A percentile compares a stretch with the other conserved stretches of the same genome.
These are phyloP conservation scores for Kluyveromyces wickerhamii DNA, from an alignment of 805 yeast genomes.

Conservation along the genomic window DNA sequence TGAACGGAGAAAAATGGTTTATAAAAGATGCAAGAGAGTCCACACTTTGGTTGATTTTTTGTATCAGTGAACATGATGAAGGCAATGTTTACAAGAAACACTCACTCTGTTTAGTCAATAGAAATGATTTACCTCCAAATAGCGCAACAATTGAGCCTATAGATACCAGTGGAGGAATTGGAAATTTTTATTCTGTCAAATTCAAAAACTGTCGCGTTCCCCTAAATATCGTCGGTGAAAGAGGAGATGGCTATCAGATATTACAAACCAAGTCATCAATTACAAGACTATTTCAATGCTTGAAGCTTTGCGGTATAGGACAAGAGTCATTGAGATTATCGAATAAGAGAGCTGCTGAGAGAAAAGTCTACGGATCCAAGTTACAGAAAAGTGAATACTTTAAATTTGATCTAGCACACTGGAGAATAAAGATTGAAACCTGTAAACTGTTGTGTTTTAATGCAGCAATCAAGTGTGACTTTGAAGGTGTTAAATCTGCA, in stretches of 20 bases:
- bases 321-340: slow-evolving; percentile 44
- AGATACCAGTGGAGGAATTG: slow-evolving; percentile 18
- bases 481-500: slow-evolving; percentile 46
- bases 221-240: slow-evolving; percentile 33
- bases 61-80: slow-evolving; percentile 20
- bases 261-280: slow-evolving; percentile 62
- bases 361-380: slow-evolving; percentile 45
- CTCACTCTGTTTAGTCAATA: slow-evolving; percentile 47
- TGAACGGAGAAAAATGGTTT: slow-evolving; percentile 63
- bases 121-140: slow-evolving; percentile 1
- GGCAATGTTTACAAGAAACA: slow-evolving; percentile 41
- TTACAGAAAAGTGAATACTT: slow-evolving; percentile 45
- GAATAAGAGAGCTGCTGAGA: slow-evolving; percentile 42
- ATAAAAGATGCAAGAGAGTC: slow-evolving; percentile 60
- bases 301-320: slow-evolving; percentile 56
- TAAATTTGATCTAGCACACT: slow-evolving; percentile 41
- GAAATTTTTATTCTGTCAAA: slow-evolving; percentile 44
- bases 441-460: slow-evolving; percentile 47
- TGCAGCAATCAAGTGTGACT: slow-evolving; percentile 55
- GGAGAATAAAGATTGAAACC: slow-evolving; percentile 45
- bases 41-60: slow-evolving; percentile 23
- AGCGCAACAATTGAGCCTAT: slow-evolving; percentile 2
- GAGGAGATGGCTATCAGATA: slow-evolving; percentile 55
- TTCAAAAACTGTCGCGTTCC: slow-evolving; percentile 44
- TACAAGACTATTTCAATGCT: slow-evolving; percentile 65